Percentiles rank a stretch among this genome's conserved stretches.
Evolutionary conservation across 1,284 basidiomycete species (phyloP).

Genomic region (Ustilago nuda): DNA sequence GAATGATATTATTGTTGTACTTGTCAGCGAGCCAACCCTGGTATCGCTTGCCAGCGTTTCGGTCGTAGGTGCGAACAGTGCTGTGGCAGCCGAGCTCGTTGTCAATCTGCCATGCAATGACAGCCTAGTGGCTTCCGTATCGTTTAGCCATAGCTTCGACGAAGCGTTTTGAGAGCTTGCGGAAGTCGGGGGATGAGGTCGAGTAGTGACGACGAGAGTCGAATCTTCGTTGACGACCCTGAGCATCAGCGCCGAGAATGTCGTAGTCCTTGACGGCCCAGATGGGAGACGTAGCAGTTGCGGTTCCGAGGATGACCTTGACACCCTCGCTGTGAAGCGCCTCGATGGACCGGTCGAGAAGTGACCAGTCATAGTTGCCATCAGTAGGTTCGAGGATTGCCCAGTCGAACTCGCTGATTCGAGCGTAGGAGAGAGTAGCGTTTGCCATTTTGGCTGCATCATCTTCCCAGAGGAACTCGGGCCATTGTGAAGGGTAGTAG

Average conservation of each 20-base stretch:
- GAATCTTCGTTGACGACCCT: constrained; percentile 34
- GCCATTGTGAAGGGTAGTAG: constrained; percentile 57
- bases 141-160: constrained; percentile 43
- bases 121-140: constrained; percentile 37
- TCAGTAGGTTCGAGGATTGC: constrained; percentile 51
- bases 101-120: constrained; percentile 52
- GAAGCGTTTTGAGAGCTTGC: constrained; percentile 47
- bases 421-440: constrained; percentile 41
- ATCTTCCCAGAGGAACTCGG: constrained; percentile 37
- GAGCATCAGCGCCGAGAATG: constrained; percentile 44
- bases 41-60: constrained; percentile 37
- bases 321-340: constrained; percentile 35
- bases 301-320: constrained; percentile 57
- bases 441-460: constrained; percentile 49
- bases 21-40: constrained; percentile 49
- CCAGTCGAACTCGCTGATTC: constrained; percentile 58
- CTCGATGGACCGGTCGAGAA: constrained; percentile 47
- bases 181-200: constrained; percentile 44
- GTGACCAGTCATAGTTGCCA: constrained; percentile 44
- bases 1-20: constrained; percentile 48
- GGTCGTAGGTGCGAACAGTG: constrained; percentile 45
- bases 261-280: constrained; percentile 55
- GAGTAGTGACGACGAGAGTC: constrained; percentile 51
- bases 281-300: constrained; percentile 50
- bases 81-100: constrained; percentile 52